Percentiles rank a stretch among this genome's conserved stretches.
Evolutionary conservation across 2,329 filamentous ascomycete genomes (phyloP).

Genomic region (Chaetomium globosum): DNA sequence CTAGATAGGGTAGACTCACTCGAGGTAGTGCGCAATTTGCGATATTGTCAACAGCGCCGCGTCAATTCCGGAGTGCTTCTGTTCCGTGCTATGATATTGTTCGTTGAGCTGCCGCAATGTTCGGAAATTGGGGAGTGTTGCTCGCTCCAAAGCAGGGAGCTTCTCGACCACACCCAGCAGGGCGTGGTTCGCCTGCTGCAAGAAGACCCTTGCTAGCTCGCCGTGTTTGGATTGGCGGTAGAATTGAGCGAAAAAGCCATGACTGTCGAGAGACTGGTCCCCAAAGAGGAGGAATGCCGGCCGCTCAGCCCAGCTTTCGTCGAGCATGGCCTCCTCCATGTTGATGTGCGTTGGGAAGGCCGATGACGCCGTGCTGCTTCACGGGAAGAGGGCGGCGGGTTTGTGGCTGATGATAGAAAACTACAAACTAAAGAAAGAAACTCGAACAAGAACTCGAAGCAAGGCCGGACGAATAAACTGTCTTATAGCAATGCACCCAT

Average conservation of each 20-base stretch:
- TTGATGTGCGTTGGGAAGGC: slow-evolving; percentile 38
- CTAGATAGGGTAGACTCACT: slow-evolving; percentile 49
- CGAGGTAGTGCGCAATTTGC: slow-evolving; percentile 70
- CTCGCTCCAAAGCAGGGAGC: slow-evolving; percentile 59
- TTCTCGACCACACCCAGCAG: slow-evolving; percentile 62
- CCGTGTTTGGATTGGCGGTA: slow-evolving; percentile 51
- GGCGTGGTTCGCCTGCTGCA: slow-evolving; percentile 60
- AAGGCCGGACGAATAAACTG: neutral
- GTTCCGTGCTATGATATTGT: slow-evolving; percentile 59
- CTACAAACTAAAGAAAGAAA: slow-evolving; percentile 7
- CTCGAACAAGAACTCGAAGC: neutral
- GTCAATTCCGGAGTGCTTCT: slow-evolving; percentile 65
- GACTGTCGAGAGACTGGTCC: slow-evolving; percentile 71
- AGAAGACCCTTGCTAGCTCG: slow-evolving; percentile 62
- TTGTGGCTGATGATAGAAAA: neutral
- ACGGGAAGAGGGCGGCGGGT: neutral
- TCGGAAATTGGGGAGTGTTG: slow-evolving; percentile 63
- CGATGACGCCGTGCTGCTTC: neutral
- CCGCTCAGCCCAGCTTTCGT: slow-evolving; percentile 39
- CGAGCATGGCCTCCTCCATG: slow-evolving; percentile 44
- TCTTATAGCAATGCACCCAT: slow-evolving; percentile 9
- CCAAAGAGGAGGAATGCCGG: slow-evolving; percentile 66
- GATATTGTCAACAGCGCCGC: slow-evolving; percentile 66
- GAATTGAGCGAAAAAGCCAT: slow-evolving; percentile 62
- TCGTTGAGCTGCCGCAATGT: slow-evolving; percentile 67